phyloP scores from a whole-genome alignment of 2,329 filamentous ascomycete species.

The Exophiala sideris region DNA sequence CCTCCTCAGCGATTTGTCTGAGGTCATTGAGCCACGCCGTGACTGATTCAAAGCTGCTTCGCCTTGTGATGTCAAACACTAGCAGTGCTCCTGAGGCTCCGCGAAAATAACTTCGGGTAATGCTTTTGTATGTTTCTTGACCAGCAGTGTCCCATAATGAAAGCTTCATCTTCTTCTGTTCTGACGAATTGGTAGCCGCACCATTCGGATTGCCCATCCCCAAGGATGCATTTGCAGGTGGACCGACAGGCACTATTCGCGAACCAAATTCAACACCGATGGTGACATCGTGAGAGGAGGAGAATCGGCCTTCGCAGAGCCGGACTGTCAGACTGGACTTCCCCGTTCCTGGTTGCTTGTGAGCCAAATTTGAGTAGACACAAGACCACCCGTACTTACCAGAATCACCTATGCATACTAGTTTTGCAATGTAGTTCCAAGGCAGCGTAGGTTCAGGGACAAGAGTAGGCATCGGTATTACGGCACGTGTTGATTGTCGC shows the following conservation, averaged over 20 bases:
- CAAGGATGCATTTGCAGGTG: slow-evolving; percentile 64
- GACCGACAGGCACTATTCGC: slow-evolving; percentile 84
- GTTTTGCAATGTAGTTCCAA: slow-evolving; percentile 99
- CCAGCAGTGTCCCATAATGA: slow-evolving; percentile 94
- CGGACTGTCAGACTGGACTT: slow-evolving; percentile 92
- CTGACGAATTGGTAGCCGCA: slow-evolving; percentile 1
- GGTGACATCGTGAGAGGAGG: slow-evolving; percentile 90
- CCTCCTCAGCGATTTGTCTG: slow-evolving; percentile 88
- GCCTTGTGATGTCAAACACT: slow-evolving; percentile 90
- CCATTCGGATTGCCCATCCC: slow-evolving; percentile 47
- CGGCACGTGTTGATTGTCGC: too few relatives aligned
- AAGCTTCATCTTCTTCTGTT: slow-evolving; percentile 32
- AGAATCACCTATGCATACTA: slow-evolving; percentile 95
- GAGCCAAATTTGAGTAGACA: not conserved
- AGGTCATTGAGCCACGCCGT: slow-evolving; percentile 94
- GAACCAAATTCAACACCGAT: slow-evolving; percentile 96
- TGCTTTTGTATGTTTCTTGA: slow-evolving; percentile 95
- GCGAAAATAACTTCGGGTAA: slow-evolving; percentile 90
- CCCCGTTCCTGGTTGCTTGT: slow-evolving; percentile 51
- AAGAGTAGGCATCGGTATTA: slow-evolving; percentile 25
- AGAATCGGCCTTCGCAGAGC: slow-evolving; percentile 94
- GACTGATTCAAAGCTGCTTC: slow-evolving; percentile 79
- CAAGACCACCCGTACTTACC: slow-evolving; percentile 51
- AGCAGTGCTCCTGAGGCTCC: slow-evolving; percentile 75
- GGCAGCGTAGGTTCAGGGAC: slow-evolving; percentile 48